Evolutionary conservation across 495 filamentous ascomycete genomes (phyloP).

Genomic region (Aspergillus olivimuriae): DNA sequence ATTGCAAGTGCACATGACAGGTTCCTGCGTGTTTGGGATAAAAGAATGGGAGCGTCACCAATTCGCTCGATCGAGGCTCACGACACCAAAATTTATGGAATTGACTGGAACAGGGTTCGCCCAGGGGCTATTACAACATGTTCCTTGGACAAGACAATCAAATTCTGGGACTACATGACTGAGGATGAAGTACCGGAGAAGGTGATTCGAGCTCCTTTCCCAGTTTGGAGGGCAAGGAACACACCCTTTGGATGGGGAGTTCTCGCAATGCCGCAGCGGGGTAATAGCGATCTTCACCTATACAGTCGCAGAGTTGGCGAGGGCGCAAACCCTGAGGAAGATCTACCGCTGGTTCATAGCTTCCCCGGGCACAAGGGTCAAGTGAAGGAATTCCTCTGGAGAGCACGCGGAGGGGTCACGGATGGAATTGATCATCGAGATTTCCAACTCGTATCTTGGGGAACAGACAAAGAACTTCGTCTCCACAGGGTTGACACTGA

Average conservation of each 20-base stretch:
- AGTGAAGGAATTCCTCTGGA: constrained; percentile 92
- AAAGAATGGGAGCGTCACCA: constrained; percentile 70
- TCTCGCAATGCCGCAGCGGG: constrained; percentile 86
- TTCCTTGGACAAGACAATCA: constrained; percentile 86
- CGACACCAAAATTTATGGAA: constrained; percentile 90
- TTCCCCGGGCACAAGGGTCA: constrained; percentile 81
- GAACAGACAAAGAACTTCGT: constrained; percentile 73
- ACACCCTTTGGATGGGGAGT: constrained; percentile 87
- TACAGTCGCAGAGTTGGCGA: constrained; percentile 61
- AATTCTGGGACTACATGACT: constrained; percentile 81
- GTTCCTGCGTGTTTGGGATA: constrained; percentile 86
- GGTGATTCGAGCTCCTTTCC: constrained; percentile 73
- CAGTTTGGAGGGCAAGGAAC: constrained; percentile 89
- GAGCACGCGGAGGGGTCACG: constrained; percentile 64
- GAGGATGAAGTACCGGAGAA: constrained; percentile 60
- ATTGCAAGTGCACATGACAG: constrained; percentile 87
- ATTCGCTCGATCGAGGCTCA: constrained; percentile 82
- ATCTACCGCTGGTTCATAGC: constrained; percentile 53
- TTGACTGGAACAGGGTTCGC: constrained; percentile 86
- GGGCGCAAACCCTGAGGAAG: constrained; percentile 38
- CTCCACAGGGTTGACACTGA: constrained; percentile 67
- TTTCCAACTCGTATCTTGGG: constrained; percentile 92
- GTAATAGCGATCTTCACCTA: constrained; percentile 76
- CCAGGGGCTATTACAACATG: constrained; percentile 72
- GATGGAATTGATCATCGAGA: constrained; percentile 79